Base-by-base conservation (phyloP, 805 yeast genomes). In the Candida parachauliodes region DNA sequence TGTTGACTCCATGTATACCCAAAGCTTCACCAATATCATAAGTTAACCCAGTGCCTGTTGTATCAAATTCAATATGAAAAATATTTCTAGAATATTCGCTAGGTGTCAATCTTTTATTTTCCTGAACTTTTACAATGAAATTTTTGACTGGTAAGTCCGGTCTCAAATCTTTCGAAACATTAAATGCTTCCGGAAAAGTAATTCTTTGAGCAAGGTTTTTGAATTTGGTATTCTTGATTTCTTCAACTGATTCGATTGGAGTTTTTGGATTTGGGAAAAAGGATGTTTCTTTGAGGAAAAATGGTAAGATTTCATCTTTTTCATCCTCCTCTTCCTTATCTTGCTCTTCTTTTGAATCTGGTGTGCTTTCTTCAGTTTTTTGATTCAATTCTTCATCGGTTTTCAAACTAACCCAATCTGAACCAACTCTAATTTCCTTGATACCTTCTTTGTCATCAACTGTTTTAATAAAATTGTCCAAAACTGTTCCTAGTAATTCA, bases 1-100 rank as follows among this genome's bases (percentile, higher is more conserved):
- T 74, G 68, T 91, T 91, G 55, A 91, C 81, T 34, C 95, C 96
- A 54, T 91, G 97, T 43, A 91, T 77, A 54, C 98, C 98, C 43
- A 91, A 76, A 15, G 98, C 96, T 71, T 91, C 98, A 59, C 98
- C 98, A 55, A 91, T 88, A 46, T 82, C 93, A 59, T 91, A 91
- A 34, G 79, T 86, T 56, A 91, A 71, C 18, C 95, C 96, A 25
- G 97, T 88, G 37, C 94, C 95, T 32, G 88, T 64, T 55, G 82
- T 77, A 58, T 91, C 98, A 49, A 91, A 88, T 66, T 91, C 98
- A 50, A 91, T 83, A 57, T 91, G 96, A 87, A 91, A 91, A 52
- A 91, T 89, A 65, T 91, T 85, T 69, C 98, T 86, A 45, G 86
- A 87, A 63, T 91, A 91, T 52, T 86, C 89, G 25, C 52, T 55